phyloP scores from a whole-genome alignment of 192 early-diverging fungal species.

The Coemansia sp. region DNA sequence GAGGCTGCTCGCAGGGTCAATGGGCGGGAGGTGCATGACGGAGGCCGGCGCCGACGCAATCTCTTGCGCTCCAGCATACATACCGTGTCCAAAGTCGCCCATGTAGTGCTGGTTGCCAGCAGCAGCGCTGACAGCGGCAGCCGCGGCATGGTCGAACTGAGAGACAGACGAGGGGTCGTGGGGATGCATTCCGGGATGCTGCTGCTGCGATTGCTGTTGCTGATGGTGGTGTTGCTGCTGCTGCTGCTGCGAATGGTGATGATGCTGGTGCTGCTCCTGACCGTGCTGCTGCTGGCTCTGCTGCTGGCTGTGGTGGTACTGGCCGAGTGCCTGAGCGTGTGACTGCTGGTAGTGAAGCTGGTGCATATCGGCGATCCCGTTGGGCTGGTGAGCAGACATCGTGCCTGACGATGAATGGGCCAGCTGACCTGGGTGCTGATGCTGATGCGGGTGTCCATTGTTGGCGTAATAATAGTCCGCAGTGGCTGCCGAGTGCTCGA shows the following conservation, averaged over 20 bases:
- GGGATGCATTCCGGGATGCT: neutral
- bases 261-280: conserved; percentile 3
- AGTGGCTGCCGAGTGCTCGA: conserved; percentile 14
- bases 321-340: neutral
- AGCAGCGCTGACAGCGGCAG: conserved; percentile 25
- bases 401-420: conserved; percentile 15
- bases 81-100: conserved; percentile 41
- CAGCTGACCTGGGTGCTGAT: conserved; percentile 21
- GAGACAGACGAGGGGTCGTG: conserved; percentile 3
- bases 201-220: neutral
- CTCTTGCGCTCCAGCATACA: conserved; percentile 34
- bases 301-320: conserved; percentile 11
- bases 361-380: conserved; percentile 35
- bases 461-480: conserved; percentile 29
- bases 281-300: conserved; percentile 1
- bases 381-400: conserved; percentile 24
- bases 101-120: conserved; percentile 32
- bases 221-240: conserved; percentile 5
- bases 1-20: conserved; percentile 27
- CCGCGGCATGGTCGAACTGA: conserved; percentile 33
- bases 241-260: neutral
- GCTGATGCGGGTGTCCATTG: conserved; percentile 9
- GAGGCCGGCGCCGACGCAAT: conserved; percentile 27
- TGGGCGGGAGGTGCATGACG: conserved; percentile 43
- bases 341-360: conserved; percentile 26